A percentile compares a stretch with the other conserved stretches of the same genome.
phyloP scores from a whole-genome alignment of 2,329 filamentous ascomycete species.

The Epichloe festucae region DNA sequence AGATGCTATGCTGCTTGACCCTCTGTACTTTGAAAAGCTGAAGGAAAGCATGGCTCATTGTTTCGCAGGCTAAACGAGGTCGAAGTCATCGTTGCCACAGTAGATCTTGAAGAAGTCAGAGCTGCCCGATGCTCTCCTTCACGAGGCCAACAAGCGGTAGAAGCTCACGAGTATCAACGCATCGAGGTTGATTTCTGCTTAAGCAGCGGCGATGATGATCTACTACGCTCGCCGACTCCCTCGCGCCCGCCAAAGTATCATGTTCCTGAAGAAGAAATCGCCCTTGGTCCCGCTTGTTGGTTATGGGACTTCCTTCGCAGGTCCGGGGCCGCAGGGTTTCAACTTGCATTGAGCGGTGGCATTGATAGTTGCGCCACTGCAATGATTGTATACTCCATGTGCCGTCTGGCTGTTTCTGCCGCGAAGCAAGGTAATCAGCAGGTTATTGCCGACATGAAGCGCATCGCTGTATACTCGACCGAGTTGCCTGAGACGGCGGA shows the following conservation, averaged over 20 bases:
- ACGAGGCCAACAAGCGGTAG: conserved; percentile 7
- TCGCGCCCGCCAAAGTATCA: conserved; percentile 39
- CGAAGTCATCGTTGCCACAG: conserved; percentile 51
- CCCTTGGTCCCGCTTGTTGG: conserved; percentile 50
- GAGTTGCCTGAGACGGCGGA: conserved; percentile 42
- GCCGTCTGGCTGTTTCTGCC: conserved; percentile 40
- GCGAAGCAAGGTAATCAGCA: conserved; percentile 23
- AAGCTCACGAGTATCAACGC: conserved; percentile 7
- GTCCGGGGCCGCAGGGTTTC: conserved; percentile 36
- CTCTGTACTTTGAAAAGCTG: not conserved
- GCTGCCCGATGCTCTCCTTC: conserved; percentile 1
- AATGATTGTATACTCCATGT: conserved; percentile 34
- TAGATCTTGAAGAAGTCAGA: conserved; percentile 59
- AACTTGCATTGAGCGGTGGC: conserved; percentile 40
- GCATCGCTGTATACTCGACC: conserved; percentile 6
- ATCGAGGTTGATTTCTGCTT: conserved; percentile 8
- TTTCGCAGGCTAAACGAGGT: conserved; percentile 22
- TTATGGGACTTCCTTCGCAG: conserved; percentile 51
- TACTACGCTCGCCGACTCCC: conserved; percentile 27
- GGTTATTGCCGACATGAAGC: conserved; percentile 14
- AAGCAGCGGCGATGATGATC: conserved; percentile 8
- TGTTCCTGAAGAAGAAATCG: conserved; percentile 54
- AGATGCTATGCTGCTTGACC: conserved; percentile 29
- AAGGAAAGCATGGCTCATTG: not conserved
- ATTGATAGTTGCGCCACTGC: conserved; percentile 41